Evolutionary conservation across 805 yeast genomes (phyloP), one percentile per base, ranked within the genome.

Genomic region (Schizosaccharomyces cryophilus): DNA sequence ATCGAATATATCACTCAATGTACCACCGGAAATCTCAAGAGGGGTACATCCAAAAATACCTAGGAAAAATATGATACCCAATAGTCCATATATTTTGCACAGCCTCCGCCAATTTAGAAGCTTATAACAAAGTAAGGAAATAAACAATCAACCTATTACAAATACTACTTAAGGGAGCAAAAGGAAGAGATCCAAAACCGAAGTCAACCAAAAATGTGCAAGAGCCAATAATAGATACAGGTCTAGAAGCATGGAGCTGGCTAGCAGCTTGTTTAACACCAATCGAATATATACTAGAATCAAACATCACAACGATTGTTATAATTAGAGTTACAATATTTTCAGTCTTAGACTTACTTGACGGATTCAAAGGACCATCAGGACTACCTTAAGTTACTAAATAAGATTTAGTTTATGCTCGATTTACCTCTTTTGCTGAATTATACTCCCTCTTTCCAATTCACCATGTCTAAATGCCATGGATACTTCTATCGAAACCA

Each of bases 11-110:
- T 85, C 95, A 63, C 81, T 74, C 65, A 86, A 79, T 17, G 89
- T 79, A 64, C 94, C 95, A 62, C 89, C 90, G n/a, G 87, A 94
- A 65, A 85, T 79, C 4, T 94, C 84, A 69, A 87, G 75, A 0
- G 93, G 87, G 2, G 95, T 94, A 1, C 90, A 82, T 1, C 89
- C 85, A 60, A 84, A 76, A 35, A 83, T 74, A 0, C 95, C 95
- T 31, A 85, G 75, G 67, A 87, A 80, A 68, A 86, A 87, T 66
- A 94, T 73, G 59, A 84, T 71, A 6, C 60, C 85, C 71, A 42
- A 85, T 74, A 11, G 78, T 74, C 62, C 80, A 74, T 65, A 85
- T 81, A 65, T 83, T 80, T 45, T 75, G 86, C 75, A 62, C 82
- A 72, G 35, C 62, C 67, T 26, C 63, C 67, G 13, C 64, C 66